Evolutionary conservation across 2,329 filamentous ascomycete species (phyloP).

Genomic region (Aspergillus pseudonomiae): DNA sequence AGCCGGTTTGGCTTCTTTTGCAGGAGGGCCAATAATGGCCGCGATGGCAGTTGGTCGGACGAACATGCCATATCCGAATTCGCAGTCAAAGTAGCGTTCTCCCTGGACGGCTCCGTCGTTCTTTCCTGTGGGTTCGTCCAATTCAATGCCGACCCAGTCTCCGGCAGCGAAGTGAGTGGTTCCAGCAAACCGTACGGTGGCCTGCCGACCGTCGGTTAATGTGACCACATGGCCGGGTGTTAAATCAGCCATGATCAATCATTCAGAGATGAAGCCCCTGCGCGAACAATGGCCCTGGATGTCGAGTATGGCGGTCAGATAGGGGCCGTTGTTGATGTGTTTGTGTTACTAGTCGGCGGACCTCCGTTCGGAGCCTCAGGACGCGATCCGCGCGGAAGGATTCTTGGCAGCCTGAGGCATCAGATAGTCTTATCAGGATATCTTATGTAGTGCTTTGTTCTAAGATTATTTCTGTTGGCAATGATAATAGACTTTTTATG

Average conservation of each 20-base stretch:
- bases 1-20: slow-evolving; percentile 43
- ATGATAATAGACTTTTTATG: background rate
- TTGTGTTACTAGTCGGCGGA: slow-evolving; percentile 19
- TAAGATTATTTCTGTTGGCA: too few species aligned
- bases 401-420: slow-evolving; percentile 18
- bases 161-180: slow-evolving; percentile 77
- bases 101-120: slow-evolving; percentile 92
- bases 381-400: slow-evolving; percentile 15
- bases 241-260: slow-evolving; percentile 37
- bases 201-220: slow-evolving; percentile 76
- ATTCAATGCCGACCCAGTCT: slow-evolving; percentile 87
- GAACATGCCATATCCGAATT: slow-evolving; percentile 76
- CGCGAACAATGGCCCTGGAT: slow-evolving; percentile 10
- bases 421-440: background rate
- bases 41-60: slow-evolving; percentile 72
- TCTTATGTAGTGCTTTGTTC: too few species aligned
- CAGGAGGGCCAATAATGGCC: slow-evolving; percentile 48
- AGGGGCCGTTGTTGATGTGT: slow-evolving; percentile 19
- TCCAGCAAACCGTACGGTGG: slow-evolving; percentile 79
- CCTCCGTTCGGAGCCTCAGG: slow-evolving; percentile 18
- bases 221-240: slow-evolving; percentile 72
- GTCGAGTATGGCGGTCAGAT: slow-evolving; percentile 9
- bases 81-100: slow-evolving; percentile 84
- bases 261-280: slow-evolving; percentile 17
- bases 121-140: slow-evolving; percentile 80